Conservation (phyloP, 176 grass and related monocot genomes). For the Eragrostis curvula region DNA sequence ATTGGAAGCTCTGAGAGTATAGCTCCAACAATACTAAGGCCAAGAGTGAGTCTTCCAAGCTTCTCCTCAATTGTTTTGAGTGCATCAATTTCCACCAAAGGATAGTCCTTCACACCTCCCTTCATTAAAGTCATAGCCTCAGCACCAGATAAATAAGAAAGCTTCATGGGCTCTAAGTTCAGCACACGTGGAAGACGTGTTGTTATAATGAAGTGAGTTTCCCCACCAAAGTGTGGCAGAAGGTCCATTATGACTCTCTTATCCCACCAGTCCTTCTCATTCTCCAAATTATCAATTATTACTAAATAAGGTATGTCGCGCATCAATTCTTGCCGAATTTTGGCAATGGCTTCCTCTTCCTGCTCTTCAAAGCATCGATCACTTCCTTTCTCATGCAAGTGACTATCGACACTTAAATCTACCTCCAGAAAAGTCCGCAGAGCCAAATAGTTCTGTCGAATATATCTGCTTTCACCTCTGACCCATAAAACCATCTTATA, state of each 20-base stretch:
- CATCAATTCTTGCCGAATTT: slow-evolving; percentile 82
- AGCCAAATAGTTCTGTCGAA: slow-evolving; percentile 87
- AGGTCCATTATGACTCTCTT: slow-evolving; percentile 75
- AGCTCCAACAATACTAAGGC: slow-evolving; percentile 78
- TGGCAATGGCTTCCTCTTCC: slow-evolving; percentile 88
- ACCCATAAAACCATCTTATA: slow-evolving; percentile 98
- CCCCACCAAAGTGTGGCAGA: slow-evolving; percentile 81
- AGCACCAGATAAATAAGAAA: slow-evolving; percentile 89
- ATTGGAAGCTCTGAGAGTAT: slow-evolving; percentile 97
- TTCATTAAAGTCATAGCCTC: slow-evolving; percentile 96
- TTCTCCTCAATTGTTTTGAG: slow-evolving; percentile 91
- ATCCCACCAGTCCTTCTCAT: slow-evolving; percentile 98
- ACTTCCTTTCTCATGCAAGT: slow-evolving; percentile 77
- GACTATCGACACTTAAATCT: slow-evolving; percentile 61
- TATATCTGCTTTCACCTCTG: slow-evolving; percentile 86
- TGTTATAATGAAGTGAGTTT: slow-evolving; percentile 95
- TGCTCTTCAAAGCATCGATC: slow-evolving; percentile 94
- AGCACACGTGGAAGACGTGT: slow-evolving; percentile 75
- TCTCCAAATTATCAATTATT: slow-evolving; percentile 96
- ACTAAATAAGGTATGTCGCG: slow-evolving; percentile 88
- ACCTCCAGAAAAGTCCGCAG: slow-evolving; percentile 74
- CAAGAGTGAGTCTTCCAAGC: slow-evolving; percentile 83
- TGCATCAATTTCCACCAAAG: slow-evolving; percentile 82
- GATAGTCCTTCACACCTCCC: slow-evolving; percentile 77
- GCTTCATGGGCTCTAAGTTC: slow-evolving; percentile 94